Evolutionary conservation across 2,329 filamentous ascomycete species (phyloP).

Genomic region (Cryoendolithus antarcticus): DNA sequence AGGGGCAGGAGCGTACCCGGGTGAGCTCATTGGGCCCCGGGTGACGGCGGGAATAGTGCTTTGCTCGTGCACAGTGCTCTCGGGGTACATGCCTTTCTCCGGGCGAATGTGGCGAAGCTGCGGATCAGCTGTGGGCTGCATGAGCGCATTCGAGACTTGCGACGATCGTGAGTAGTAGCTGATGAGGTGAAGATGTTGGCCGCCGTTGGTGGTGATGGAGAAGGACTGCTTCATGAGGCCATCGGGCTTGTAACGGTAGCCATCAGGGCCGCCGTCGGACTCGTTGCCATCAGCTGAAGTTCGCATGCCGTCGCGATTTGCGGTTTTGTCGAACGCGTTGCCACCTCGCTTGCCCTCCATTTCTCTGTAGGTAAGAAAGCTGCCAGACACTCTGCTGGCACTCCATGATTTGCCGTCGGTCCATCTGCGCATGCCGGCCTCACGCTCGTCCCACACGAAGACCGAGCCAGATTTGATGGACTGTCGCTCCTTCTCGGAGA

Average conservation of each 20-base stretch:
- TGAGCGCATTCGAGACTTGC: constrained; percentile 57
- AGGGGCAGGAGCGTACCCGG: constrained; percentile 42
- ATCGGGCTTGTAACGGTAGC: constrained; percentile 89
- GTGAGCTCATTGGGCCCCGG: constrained; percentile 53
- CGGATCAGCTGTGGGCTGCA: constrained; percentile 72
- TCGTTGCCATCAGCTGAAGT: constrained; percentile 68
- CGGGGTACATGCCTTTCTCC: constrained; percentile 90
- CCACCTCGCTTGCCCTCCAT: constrained; percentile 97
- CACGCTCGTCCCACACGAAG: constrained; percentile 98
- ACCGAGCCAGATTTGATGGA: constrained; percentile 93
- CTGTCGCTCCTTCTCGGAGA: constrained; percentile 94
- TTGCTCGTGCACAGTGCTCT: constrained; percentile 81
- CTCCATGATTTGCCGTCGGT: constrained; percentile 99
- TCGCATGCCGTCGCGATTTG: constrained; percentile 62
- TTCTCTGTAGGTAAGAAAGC: constrained; percentile 92
- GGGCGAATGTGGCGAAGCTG: constrained; percentile 70
- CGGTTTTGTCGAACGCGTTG: constrained; percentile 43
- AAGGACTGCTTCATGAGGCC: constrained; percentile 99
- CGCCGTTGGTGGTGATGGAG: constrained; percentile 84
- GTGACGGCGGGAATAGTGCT: constrained; percentile 71
- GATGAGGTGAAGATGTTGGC: constrained; percentile 91
- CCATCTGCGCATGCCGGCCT: constrained; percentile 97
- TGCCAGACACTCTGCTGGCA: constrained; percentile 90
- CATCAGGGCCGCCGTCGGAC: constrained; percentile 65
- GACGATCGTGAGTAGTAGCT: constrained; percentile 86